Conservation (phyloP, 208 protist species). For the Blastocrithidia nonstop region DNA sequence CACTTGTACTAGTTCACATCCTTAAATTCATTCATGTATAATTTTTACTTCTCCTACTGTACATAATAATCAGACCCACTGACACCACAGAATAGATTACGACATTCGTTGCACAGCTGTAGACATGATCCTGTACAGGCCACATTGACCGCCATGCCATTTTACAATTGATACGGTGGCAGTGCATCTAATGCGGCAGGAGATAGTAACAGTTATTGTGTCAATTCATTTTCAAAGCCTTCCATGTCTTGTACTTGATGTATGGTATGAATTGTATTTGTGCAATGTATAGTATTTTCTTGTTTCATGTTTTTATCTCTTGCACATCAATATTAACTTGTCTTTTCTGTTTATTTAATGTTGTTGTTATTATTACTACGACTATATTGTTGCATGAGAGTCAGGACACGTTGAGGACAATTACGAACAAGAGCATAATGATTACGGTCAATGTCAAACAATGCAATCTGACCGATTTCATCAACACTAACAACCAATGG, state of each 20-base stretch:
- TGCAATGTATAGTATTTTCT: background rate
- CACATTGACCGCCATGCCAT: conserved; percentile 21
- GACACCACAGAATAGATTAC: conserved; percentile 18
- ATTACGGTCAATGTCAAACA: conserved; percentile 29
- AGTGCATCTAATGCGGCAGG: background rate
- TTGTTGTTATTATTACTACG: background rate
- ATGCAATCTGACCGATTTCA: conserved; percentile 36
- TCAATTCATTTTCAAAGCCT: background rate
- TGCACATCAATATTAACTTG: background rate
- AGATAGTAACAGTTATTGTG: background rate
- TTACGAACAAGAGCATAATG: conserved; percentile 3
- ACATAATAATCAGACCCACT: no score
- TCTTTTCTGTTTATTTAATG: background rate
- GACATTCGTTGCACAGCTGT: conserved; percentile 35
- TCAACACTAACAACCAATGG: conserved; percentile 49
- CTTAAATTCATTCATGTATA: no score
- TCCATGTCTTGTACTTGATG: background rate
- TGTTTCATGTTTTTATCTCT: background rate
- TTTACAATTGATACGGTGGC: conserved; percentile 15
- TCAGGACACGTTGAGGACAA: background rate
- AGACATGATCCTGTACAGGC: conserved; percentile 39
- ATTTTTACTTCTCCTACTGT: no score
- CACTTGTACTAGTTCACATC: no score
- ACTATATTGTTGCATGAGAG: background rate
- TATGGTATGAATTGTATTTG: background rate